phyloP scores from a whole-genome alignment of 208 protist species.

The Leishmania tropica region DNA sequence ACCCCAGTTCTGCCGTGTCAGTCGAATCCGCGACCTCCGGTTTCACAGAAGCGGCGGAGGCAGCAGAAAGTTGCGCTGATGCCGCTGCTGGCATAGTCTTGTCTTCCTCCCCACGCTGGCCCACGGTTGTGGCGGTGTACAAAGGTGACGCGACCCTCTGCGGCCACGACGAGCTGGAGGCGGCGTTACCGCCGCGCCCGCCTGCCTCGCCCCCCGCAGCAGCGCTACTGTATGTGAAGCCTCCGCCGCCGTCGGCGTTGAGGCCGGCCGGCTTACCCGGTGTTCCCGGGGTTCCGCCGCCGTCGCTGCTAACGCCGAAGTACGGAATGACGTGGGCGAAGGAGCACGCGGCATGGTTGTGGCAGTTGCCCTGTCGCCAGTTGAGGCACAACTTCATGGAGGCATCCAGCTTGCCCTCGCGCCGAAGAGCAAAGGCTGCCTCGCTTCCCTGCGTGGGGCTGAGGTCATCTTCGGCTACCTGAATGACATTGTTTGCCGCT shows the following conservation, averaged over 20 bases:
- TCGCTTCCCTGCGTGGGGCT: slow-evolving; percentile 83
- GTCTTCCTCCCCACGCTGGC: slow-evolving; percentile 5
- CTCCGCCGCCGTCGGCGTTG: background rate
- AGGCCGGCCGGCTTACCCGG: slow-evolving; percentile 6
- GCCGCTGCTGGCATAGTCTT: background rate
- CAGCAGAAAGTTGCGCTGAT: background rate
- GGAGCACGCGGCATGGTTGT: slow-evolving; percentile 74
- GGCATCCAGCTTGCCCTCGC: slow-evolving; percentile 65
- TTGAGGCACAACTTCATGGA: slow-evolving; percentile 76
- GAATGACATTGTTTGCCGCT: slow-evolving; percentile 33
- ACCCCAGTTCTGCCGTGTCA: background rate
- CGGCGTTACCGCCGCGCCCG: slow-evolving; percentile 3
- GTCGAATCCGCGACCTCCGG: background rate
- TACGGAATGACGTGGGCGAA: slow-evolving; percentile 68
- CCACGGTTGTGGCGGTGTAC: slow-evolving; percentile 2
- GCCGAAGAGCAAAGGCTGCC: slow-evolving; percentile 63
- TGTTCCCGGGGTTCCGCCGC: background rate
- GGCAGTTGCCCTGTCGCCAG: slow-evolving; percentile 74
- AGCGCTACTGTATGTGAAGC: slow-evolving; percentile 9
- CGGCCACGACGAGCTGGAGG: slow-evolving; percentile 9
- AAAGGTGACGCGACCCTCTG: slow-evolving; percentile 13
- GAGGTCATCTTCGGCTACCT: slow-evolving; percentile 70
- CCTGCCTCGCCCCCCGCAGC: background rate
- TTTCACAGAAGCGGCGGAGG: background rate
- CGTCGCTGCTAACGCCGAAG: slow-evolving; percentile 43